Evolutionary conservation across 225 moss, liverwort and hornwort species (phyloP), one percentile per base, ranked within the genome.

Genomic region (Physcomitrium patens): DNA sequence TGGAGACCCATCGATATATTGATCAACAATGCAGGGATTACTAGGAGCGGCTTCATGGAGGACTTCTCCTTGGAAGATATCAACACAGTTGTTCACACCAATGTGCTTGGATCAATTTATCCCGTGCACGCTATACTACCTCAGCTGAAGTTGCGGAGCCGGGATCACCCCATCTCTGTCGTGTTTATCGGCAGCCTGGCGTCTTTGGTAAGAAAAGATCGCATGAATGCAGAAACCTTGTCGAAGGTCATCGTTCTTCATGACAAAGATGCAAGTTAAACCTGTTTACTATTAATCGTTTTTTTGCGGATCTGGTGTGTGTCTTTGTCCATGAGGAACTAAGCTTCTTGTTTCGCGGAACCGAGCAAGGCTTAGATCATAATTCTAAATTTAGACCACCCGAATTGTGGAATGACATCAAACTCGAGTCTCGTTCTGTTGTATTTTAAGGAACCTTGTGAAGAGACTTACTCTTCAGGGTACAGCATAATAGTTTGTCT

Each of bases 1-100:
- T 93, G 91, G 95, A 91, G 81, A 42, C 95, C 95, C 23, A 89
- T 96, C 66, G 96, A 96, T 62, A 68, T 94, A 46, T 59, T 96
- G 65, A 72, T 96, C 60, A 89, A 89, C 77, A 96, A 91, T 65
- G 96, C 94, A 27, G 96, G 96, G 17, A 69, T 94, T 52, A 96
- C 96, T 37, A 37, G 31, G 19, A 91, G 91, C 22, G 94, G 94
- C 44, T 94, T 92, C 78, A 71, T 96, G 75, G 96, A 94, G 48
- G 76, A 91, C 69, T 75, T 92, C 49, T 71, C 87, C 10, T 51
- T 94, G 57, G 86, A 92, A 87, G 92, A 94, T 68, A 79, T 94
- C 20, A 82, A 96, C 15, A 82, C 86, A 12, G 91, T 83, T 12
- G 88, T 94, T 60, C 80, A 85, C 67, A 96, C 96, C 47, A 96